Percentiles rank a stretch among this genome's conserved stretches.
These are phyloP conservation scores for Sutorius eximius DNA, from an alignment of 1,284 basidiomycete genomes.

Conservation along the genomic window DNA sequence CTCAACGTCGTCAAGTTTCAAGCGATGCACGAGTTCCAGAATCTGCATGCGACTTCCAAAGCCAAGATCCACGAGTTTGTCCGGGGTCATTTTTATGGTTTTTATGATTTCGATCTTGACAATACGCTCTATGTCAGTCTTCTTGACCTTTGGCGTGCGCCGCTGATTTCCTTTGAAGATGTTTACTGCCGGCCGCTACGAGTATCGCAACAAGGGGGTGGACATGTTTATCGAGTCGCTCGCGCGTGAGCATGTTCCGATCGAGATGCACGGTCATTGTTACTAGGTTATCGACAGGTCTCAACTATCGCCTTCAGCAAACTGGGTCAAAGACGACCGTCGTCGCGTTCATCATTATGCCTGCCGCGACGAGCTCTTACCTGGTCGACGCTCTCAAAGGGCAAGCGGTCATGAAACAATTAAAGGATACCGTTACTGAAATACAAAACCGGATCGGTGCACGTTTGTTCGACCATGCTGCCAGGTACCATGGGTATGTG, in stretches of 20 bases:
- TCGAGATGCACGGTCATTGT: not conserved
- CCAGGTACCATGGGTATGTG: slow-evolving; percentile 82
- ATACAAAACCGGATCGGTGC: slow-evolving; percentile 92
- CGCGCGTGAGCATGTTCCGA: slow-evolving; percentile 57
- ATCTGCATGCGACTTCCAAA: slow-evolving; percentile 89
- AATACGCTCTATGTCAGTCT: slow-evolving; percentile 87
- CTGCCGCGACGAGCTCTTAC: slow-evolving; percentile 93
- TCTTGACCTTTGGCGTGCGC: not conserved
- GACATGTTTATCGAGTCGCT: slow-evolving; percentile 99
- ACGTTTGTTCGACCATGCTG: slow-evolving; percentile 91
- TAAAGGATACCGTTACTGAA: slow-evolving; percentile 92
- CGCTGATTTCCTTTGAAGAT: slow-evolving; percentile 47
- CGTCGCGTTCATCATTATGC: slow-evolving; percentile 99
- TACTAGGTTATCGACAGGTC: slow-evolving; percentile 39
- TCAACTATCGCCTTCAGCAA: slow-evolving; percentile 88
- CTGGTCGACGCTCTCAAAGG: slow-evolving; percentile 98
- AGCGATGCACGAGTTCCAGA: slow-evolving; percentile 97
- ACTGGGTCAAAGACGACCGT: slow-evolving; percentile 80
- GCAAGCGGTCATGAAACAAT: slow-evolving; percentile 95
- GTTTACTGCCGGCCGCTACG: slow-evolving; percentile 99
- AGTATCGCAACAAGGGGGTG: slow-evolving; percentile 98
- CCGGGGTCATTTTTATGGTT: slow-evolving; percentile 96
- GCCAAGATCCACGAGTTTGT: slow-evolving; percentile 98
- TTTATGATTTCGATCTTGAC: slow-evolving; percentile 94
- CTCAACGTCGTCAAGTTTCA: slow-evolving; percentile 97